Conservation (phyloP, 1,284 basidiomycete species). For the Agaricales sp. region DNA sequence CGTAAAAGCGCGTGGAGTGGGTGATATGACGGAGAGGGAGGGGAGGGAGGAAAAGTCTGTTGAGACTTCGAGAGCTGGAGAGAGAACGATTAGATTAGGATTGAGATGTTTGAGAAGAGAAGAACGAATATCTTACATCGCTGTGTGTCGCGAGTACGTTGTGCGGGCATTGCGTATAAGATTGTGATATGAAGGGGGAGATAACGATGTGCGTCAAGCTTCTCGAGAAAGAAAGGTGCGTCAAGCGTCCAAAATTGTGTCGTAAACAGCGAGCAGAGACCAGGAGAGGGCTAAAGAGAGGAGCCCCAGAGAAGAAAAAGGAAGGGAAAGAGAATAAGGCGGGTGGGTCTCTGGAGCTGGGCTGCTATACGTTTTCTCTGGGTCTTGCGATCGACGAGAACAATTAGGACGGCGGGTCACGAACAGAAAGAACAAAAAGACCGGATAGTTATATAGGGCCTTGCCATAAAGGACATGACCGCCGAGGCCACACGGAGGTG, state of each 20-base stretch:
- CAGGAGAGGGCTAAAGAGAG: conserved; percentile 9
- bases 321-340: conserved; percentile 31
- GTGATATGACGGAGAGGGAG: conserved; percentile 56
- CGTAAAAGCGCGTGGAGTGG: conserved; percentile 66
- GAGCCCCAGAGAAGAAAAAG: conserved; percentile 18
- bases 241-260: conserved; percentile 18
- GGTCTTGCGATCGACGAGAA: conserved; percentile 36
- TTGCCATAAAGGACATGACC: conserved; percentile 5
- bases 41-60: conserved; percentile 50
- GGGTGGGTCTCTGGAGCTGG: conserved; percentile 19
- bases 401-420: conserved; percentile 57
- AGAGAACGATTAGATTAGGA: conserved; percentile 18
- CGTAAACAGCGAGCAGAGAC: conserved; percentile 15
- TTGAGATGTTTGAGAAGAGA: conserved; percentile 7
- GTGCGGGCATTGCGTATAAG: conserved; percentile 58
- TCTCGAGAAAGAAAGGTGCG: conserved; percentile 17
- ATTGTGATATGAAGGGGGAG: conserved; percentile 13
- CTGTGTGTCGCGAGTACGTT: conserved; percentile 63
- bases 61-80: conserved; percentile 63
- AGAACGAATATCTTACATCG: conserved; percentile 40
- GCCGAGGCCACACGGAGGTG: conserved; percentile 11
- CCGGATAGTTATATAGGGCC: conserved; percentile 49
- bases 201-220: conserved; percentile 19
- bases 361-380: conserved; percentile 32
- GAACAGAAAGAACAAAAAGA: conserved; percentile 50